Percentiles rank a stretch among this genome's conserved stretches.
Conservation (phyloP, 2,329 filamentous ascomycete genomes). For the Falciphora oryzae region DNA sequence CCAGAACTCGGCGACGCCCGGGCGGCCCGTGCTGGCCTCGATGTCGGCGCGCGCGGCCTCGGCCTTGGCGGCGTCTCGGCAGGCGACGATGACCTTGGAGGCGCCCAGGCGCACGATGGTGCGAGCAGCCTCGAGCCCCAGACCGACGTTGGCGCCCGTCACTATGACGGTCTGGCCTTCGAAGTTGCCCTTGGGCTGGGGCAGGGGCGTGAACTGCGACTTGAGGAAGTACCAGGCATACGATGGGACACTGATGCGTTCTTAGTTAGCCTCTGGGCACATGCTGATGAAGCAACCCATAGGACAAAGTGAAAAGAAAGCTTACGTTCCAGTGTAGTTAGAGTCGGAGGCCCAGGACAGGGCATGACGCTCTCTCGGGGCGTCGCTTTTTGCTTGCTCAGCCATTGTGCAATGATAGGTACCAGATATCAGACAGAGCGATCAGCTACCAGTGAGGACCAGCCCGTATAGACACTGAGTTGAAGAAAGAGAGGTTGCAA, state of each 20-base stretch:
- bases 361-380: conserved; percentile 4
- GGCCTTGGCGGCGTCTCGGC: conserved; percentile 29
- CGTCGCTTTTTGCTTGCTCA: neutral
- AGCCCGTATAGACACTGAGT: no score
- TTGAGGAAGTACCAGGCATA: conserved; percentile 15
- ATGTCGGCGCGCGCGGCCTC: conserved; percentile 33
- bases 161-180: conserved; percentile 27
- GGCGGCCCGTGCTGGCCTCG: conserved; percentile 19
- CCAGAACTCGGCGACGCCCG: conserved; percentile 36
- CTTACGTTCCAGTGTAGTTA: conserved; percentile 14
- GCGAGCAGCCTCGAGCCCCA: conserved; percentile 32
- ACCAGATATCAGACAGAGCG: no score
- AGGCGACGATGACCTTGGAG: conserved; percentile 32
- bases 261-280: neutral
- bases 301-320: neutral
- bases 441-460: neutral
- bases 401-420: neutral
- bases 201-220: conserved; percentile 17
- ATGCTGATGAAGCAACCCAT: neutral
- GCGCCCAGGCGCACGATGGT: conserved; percentile 32
- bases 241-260: conserved; percentile 6
- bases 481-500: neutral
- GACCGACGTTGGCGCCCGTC: conserved; percentile 32
- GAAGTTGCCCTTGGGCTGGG: conserved; percentile 18
- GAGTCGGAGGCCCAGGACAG: conserved; percentile 13